Base-by-base conservation (phyloP, 371 early-diverging fungal species). In the Fennellomyces sp. region DNA sequence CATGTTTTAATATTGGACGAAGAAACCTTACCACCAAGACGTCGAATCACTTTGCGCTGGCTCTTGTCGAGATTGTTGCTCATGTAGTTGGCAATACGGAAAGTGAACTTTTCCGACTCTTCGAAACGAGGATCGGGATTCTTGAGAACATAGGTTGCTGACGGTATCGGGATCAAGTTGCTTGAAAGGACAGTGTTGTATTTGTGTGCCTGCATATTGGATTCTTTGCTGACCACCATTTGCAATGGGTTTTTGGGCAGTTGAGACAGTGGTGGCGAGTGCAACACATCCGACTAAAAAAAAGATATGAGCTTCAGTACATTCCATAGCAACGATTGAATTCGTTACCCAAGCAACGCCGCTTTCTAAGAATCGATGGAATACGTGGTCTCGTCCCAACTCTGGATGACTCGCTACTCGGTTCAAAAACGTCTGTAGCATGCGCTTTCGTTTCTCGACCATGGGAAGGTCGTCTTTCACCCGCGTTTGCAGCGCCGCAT, bases 381-480 rank as follows among this genome's bases (percentile, higher is more conserved):
- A 89, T 25, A 95, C 82, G 72, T 97, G 96, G 42, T 93, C 94
- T 61, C 82, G 76, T 7, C 90, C 82, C 36, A 98, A 67, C 53
- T 92, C 87, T 31, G 95, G 94, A 76, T 98, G 96, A 59, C 80
- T 86, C 4, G 88, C 91, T 28, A 97, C 70, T 52, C 96, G 86
- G 68, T 95, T 95, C 63, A 98, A 72, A 65, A 98, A 98, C 11
- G 88, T 85, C 75, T 94, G 92, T 30, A 98, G 80, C 94, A 93
- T 88, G n/a, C 95, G 86, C 75, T 96, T 95, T 61, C 99, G 87
- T 38, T 90, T 84, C 56, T 94, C 93, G 15, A 97, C 88, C 66
- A 95, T 90, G 27, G 83, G 74, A 23, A 91, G 83, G 69, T 98
- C 97, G 70, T 97, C 92, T 69, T 93, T 94, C 35, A 94, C 93